phyloP scores from a whole-genome alignment of 495 filamentous ascomycete genomes.

The Daldinia bambusicola region DNA sequence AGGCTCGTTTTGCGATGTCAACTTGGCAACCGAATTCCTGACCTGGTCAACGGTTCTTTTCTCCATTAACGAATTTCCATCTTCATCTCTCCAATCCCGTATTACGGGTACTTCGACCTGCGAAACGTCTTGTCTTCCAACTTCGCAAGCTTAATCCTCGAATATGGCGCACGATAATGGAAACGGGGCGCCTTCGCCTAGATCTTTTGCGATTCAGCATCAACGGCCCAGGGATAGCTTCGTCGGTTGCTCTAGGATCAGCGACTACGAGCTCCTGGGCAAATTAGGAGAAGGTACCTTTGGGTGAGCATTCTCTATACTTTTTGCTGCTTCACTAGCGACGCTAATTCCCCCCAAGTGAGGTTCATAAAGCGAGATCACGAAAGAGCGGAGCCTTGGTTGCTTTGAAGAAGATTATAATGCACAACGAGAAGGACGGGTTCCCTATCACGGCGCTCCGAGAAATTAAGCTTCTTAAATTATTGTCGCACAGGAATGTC shows the following conservation, averaged over 20 bases:
- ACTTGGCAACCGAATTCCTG: slow-evolving; percentile 8
- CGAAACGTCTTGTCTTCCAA: slow-evolving; percentile 40
- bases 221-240: slow-evolving; percentile 67
- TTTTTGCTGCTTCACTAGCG: background rate
- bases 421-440: slow-evolving; percentile 87
- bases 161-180: slow-evolving; percentile 44
- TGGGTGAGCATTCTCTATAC: slow-evolving; percentile 65
- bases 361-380: slow-evolving; percentile 90
- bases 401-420: slow-evolving; percentile 94
- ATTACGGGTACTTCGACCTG: slow-evolving; percentile 32
- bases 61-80: slow-evolving; percentile 5
- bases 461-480: slow-evolving; percentile 96
- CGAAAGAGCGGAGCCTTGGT: slow-evolving; percentile 76
- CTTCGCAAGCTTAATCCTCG: slow-evolving; percentile 25
- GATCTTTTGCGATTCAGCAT: slow-evolving; percentile 57
- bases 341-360: slow-evolving; percentile 59
- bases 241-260: slow-evolving; percentile 85
- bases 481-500: slow-evolving; percentile 89
- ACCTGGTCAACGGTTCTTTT: slow-evolving; percentile 4
- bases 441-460: slow-evolving; percentile 83
- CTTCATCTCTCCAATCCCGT: background rate
- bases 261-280: slow-evolving; percentile 84
- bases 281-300: slow-evolving; percentile 99
- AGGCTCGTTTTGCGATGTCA: slow-evolving; percentile 29
- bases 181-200: slow-evolving; percentile 51